Conservation (phyloP, 768 basidiomycete species). For the Lyophyllum atratum region DNA sequence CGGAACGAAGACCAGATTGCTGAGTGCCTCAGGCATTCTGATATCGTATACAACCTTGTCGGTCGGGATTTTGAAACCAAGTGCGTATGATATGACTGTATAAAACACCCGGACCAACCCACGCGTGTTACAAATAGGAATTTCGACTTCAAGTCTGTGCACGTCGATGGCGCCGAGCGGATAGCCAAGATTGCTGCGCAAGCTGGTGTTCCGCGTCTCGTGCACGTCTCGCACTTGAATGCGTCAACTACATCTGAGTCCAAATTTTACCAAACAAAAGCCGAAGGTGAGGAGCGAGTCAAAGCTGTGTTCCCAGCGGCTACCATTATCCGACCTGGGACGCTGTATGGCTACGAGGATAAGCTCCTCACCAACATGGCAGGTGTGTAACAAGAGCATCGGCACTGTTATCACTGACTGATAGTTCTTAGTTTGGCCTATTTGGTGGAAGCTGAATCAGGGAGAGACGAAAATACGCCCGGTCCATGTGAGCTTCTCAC, state of each 20-base stretch:
- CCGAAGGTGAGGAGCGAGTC: constrained; percentile 86
- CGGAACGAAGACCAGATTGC: constrained; percentile 88
- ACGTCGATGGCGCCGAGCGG: constrained; percentile 78
- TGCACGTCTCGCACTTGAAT: constrained; percentile 96
- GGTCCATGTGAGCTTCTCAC: constrained; percentile 69
- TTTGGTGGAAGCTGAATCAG: constrained; percentile 93
- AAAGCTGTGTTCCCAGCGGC: constrained; percentile 81
- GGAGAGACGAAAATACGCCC: constrained; percentile 87
- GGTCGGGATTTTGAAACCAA: constrained; percentile 96
- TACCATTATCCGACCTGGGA: constrained; percentile 83
- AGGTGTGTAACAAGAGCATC: constrained; percentile 50
- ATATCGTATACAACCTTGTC: constrained; percentile 95
- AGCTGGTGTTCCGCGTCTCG: constrained; percentile 77
- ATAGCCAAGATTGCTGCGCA: constrained; percentile 85
- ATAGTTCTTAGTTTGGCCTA: constrained; percentile 70
- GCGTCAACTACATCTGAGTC: constrained; percentile 79
- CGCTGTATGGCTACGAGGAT: constrained; percentile 95
- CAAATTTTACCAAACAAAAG: constrained; percentile 86
- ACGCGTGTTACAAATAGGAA: constrained; percentile 62
- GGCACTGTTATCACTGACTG: constrained; percentile 12
- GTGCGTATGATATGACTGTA: constrained; percentile 43
- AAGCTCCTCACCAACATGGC: constrained; percentile 91
- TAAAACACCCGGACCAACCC: constrained; percentile 1
- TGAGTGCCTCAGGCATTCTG: constrained; percentile 92
- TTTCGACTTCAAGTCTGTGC: constrained; percentile 80